Evolutionary conservation across 23 red algal genomes (phyloP).

Genomic region (Pyropia yezoensis): DNA sequence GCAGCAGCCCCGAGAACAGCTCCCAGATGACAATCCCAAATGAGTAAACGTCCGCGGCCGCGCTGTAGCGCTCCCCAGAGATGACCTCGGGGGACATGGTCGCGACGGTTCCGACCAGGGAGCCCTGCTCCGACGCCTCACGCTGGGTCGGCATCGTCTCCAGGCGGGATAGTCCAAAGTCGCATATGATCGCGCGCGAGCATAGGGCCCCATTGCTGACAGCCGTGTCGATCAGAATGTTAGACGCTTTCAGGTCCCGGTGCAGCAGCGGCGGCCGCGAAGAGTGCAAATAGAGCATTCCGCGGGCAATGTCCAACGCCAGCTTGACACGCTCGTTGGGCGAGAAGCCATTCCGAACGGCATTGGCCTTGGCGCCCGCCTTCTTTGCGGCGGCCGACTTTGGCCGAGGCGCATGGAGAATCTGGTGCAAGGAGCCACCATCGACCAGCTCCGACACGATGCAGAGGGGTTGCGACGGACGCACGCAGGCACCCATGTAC

Average conservation of each 20-base stretch:
- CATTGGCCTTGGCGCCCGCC: not conserved
- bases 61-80: conserved; percentile 23
- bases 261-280: conserved; percentile 54
- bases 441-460: conserved; percentile 88
- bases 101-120: conserved; percentile 37
- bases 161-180: conserved; percentile 50
- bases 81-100: conserved; percentile 80
- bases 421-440: conserved; percentile 75
- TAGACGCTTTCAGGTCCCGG: conserved; percentile 77
- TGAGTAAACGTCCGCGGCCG: conserved; percentile 55
- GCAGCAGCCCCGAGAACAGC: conserved; percentile 44
- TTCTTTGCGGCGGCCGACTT: too few species aligned
- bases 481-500: conserved; percentile 92
- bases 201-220: not conserved
- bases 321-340: conserved; percentile 5
- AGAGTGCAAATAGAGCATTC: conserved; percentile 75
- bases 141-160: not conserved
- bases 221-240: conserved; percentile 43
- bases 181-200: conserved; percentile 53
- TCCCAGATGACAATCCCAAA: conserved; percentile 65
- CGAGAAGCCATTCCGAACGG: not conserved
- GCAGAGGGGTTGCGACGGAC: conserved; percentile 70
- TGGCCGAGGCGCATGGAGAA: conserved; percentile 41
- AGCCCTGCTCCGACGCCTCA: conserved; percentile 5
- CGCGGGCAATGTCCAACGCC: conserved; percentile 51